phyloP scores from a whole-genome alignment of 2,329 filamentous ascomycete species.

The Stemphylium lycopersici region DNA sequence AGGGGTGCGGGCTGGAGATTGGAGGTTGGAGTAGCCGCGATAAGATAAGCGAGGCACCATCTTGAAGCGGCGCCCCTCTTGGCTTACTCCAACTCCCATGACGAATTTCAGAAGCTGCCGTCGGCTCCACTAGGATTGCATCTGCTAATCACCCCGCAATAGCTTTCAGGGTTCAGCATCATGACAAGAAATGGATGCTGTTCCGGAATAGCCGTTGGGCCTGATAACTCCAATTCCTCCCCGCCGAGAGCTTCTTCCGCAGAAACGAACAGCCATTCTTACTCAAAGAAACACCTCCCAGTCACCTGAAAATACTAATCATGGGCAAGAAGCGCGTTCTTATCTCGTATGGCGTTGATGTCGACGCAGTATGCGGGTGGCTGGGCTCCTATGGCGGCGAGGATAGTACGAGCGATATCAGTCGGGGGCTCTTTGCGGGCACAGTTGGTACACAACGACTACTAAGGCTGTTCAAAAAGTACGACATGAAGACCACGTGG shows the following conservation, averaged over 20 bases:
- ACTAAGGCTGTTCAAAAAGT: slow-evolving; percentile 73
- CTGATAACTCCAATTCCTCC: not conserved
- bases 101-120: slow-evolving; percentile 5
- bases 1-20: slow-evolving; percentile 1
- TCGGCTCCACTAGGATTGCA: slow-evolving; percentile 9
- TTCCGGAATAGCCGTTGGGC: not conserved
- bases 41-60: slow-evolving; percentile 1
- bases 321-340: slow-evolving; percentile 61
- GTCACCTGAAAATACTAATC: not conserved
- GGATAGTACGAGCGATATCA: slow-evolving; percentile 74
- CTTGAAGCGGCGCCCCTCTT: too few species aligned
- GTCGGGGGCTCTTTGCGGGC: slow-evolving; percentile 71
- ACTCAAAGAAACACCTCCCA: not conserved
- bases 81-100: not conserved
- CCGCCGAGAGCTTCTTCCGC: not conserved
- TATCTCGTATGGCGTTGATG: slow-evolving; percentile 72
- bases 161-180: slow-evolving; percentile 1
- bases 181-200: slow-evolving; percentile 8
- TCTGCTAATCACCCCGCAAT: slow-evolving; percentile 20
- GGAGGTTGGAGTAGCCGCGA: slow-evolving; percentile 6
- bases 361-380: slow-evolving; percentile 72
- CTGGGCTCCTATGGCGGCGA: slow-evolving; percentile 75
- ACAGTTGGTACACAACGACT: slow-evolving; percentile 71
- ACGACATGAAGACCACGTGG: slow-evolving; percentile 72
- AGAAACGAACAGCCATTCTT: not conserved